Percentiles rank a stretch among this genome's conserved stretches.
Conservation (phyloP, 129 eudicot genomes). For the Oenanthe sinensis region DNA sequence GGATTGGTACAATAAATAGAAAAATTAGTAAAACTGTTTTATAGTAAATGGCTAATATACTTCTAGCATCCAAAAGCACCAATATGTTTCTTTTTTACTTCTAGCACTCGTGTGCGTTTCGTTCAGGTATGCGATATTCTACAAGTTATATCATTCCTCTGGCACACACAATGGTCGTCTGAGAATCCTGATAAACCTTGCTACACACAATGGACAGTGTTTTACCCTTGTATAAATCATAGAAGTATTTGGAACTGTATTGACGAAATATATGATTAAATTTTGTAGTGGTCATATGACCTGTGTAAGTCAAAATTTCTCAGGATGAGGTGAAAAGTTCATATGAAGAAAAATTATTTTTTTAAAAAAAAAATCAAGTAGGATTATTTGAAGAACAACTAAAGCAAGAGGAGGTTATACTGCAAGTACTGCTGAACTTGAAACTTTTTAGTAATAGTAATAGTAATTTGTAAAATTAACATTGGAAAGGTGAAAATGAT, state of each 20-base stretch:
- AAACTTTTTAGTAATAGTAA: neutral
- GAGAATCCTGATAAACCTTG: neutral
- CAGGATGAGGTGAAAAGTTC: neutral
- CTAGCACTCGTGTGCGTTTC: neutral
- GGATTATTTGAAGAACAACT: neutral
- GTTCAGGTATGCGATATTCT: neutral
- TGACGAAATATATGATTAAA: neutral
- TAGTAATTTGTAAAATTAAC: neutral
- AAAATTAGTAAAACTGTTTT: neutral
- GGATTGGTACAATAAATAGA: neutral
- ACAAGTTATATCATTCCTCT: neutral
- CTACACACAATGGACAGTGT: no score
- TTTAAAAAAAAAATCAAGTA: no score
- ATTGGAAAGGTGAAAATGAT: neutral
- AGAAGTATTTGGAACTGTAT: neutral
- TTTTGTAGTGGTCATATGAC: neutral
- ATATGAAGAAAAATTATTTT: no score
- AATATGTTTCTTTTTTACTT: neutral
- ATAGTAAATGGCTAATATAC: neutral
- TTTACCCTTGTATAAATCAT: neutral
- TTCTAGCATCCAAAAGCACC: neutral
- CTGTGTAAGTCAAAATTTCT: neutral
- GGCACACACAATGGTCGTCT: neutral
- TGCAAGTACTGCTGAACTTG: neutral
- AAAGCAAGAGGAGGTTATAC: no score